Percentiles rank a stretch among this genome's conserved stretches.
Evolutionary conservation across 768 basidiomycete species (phyloP).

Genomic region (Coprinopsis strossmayeri): DNA sequence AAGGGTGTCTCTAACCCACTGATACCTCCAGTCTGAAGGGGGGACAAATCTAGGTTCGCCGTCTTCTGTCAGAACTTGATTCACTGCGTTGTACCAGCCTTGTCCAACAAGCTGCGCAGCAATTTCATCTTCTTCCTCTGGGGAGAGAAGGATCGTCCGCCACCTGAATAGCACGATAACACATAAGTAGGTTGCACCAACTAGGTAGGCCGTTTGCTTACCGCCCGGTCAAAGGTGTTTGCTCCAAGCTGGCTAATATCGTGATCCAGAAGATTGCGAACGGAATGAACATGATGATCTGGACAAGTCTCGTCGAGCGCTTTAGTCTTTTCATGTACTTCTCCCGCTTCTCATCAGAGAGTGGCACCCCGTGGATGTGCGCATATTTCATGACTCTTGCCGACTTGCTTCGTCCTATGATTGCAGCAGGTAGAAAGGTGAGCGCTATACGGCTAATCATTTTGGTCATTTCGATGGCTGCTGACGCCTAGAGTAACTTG

Average conservation of each 20-base stretch:
- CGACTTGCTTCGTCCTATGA: conserved; percentile 51
- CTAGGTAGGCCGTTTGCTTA: too few relatives aligned
- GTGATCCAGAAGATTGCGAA: conserved; percentile 58
- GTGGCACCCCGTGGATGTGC: conserved; percentile 42
- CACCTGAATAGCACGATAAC: conserved; percentile 43
- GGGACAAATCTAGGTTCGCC: conserved; percentile 61
- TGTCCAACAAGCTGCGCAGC: conserved; percentile 73
- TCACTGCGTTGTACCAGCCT: conserved; percentile 84
- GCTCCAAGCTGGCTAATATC: conserved; percentile 65
- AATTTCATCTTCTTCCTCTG: conserved; percentile 89
- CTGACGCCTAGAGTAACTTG: conserved; percentile 77
- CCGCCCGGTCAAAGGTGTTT: conserved; percentile 84
- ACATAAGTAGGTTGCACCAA: too few relatives aligned
- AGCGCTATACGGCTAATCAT: conserved; percentile 67
- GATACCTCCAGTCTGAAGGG: conserved; percentile 80
- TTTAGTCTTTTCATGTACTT: conserved; percentile 42
- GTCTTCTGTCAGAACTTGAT: conserved; percentile 66
- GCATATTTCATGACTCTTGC: conserved; percentile 44
- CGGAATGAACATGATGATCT: conserved; percentile 56
- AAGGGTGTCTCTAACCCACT: conserved; percentile 80
- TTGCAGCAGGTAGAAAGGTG: conserved; percentile 66
- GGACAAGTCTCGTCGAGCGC: conserved; percentile 41
- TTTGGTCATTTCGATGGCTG: conserved; percentile 63
- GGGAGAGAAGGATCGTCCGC: conserved; percentile 84
- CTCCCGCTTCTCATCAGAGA: conserved; percentile 48